Conservation (phyloP, 331 rosid genomes). For the Malus hybrid region DNA sequence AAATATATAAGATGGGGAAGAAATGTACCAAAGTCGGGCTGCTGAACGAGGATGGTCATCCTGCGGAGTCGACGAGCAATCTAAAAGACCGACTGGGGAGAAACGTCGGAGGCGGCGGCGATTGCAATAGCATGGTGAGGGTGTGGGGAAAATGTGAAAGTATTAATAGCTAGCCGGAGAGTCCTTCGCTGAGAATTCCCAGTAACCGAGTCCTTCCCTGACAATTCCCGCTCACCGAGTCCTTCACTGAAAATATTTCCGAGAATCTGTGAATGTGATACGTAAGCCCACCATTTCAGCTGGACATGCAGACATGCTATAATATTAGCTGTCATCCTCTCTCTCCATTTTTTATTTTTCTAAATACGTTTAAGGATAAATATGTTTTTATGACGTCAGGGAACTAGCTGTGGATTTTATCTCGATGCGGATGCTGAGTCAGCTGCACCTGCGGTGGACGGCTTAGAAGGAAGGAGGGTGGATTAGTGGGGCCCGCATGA, state of each 20-base stretch:
- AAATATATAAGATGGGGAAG: neutral
- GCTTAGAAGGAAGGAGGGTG: too few relatives aligned
- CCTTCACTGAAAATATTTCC: neutral
- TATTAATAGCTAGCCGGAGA: slow-evolving; percentile 62
- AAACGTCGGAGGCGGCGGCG: neutral
- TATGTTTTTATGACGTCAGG: neutral
- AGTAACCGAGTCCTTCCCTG: slow-evolving; percentile 47
- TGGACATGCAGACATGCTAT: too few relatives aligned
- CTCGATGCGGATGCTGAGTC: neutral
- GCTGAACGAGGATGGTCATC: slow-evolving; percentile 58
- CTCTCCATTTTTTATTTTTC: neutral
- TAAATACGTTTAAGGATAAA: neutral
- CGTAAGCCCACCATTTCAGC: neutral
- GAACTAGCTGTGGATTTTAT: neutral
- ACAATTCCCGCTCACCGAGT: slow-evolving; percentile 14
- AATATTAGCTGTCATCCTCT: neutral
- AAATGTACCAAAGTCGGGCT: slow-evolving; percentile 31
- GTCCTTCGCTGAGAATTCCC: slow-evolving; percentile 73
- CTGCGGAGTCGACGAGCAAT: neutral
- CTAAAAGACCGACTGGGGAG: neutral
- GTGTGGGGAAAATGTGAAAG: neutral
- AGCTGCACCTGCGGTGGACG: neutral
- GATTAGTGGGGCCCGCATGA: too few relatives aligned
- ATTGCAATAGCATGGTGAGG: neutral
- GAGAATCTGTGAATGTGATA: neutral